Base-by-base conservation (phyloP, 495 filamentous ascomycete species). In the Hyaloscypha bicolor region DNA sequence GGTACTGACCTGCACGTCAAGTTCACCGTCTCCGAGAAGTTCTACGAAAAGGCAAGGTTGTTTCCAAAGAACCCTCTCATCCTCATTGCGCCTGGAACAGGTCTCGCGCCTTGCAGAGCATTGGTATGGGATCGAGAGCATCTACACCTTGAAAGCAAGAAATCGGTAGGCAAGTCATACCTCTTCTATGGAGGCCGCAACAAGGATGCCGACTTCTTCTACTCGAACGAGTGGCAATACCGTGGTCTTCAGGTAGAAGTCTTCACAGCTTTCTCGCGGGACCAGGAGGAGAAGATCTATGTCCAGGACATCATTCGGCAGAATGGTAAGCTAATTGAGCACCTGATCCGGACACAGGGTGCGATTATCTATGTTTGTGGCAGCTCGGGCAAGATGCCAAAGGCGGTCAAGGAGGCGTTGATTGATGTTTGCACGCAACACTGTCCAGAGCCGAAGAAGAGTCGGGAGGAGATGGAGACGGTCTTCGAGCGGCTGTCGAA, bases 81-180 rank as follows among this genome's bases (percentile, higher is more conserved):
- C 42, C 87, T 96, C 74, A 86, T 99, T 45, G 94, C 89, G 2
- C 90, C 95, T 0, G 95, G 95, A 12, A 99, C 95, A 0, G 95
- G 95, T 9, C 79, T 99, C 33, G 96, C 95, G 1, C 95, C 95
- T 0, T 89, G 97, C 74, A 86, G 94, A 0, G 86, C 91, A 2
- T 80, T 97, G 65, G 80, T 96, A 21, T 88, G 90, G 81, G 88
- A 97, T 69, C 82, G 91, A 70, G 79, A 2, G 69, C 70, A 0
- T 64, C 72, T n/a, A 72, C 75, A 6, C 74, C 65, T 2, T 3
- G 70, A 78, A 1, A 30, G 33, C 42, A 78, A 75, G 1, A 55
- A 11, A 4, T 6, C 53, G 5, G 22, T 64, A 19, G 74, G 82
- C 1, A 77, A 73, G 6, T 79, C 69, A 14, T 39, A 87, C 5